phyloP scores from a whole-genome alignment of 371 early-diverging fungal species.

The Rhizomucor miehei region DNA sequence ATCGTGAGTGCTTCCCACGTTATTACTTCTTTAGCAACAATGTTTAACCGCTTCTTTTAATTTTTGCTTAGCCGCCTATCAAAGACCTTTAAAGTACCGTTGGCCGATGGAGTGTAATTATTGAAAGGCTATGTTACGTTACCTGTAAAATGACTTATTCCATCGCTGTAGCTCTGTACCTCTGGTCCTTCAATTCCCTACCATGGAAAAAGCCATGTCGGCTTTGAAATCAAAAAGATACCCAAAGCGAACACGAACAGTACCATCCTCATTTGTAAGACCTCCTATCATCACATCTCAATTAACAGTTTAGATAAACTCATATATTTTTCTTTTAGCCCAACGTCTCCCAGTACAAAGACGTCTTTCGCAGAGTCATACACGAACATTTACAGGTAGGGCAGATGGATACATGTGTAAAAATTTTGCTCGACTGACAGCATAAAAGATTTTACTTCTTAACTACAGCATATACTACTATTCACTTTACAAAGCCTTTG shows the following conservation, averaged over 20 bases:
- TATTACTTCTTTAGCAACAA: too few relatives aligned
- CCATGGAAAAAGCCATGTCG: slow-evolving; percentile 7
- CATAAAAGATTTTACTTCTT: slow-evolving; percentile 27
- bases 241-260: slow-evolving; percentile 9
- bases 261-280: slow-evolving; percentile 21
- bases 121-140: not conserved
- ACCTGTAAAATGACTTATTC: too few relatives aligned
- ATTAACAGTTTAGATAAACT: slow-evolving; percentile 3
- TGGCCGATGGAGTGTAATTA: slow-evolving; percentile 14
- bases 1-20: not conserved
- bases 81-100: slow-evolving; percentile 8
- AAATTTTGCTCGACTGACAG: not conserved
- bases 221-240: slow-evolving; percentile 7
- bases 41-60: too few relatives aligned
- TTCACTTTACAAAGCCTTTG: slow-evolving; percentile 21
- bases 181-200: slow-evolving; percentile 15
- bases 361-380: slow-evolving; percentile 44
- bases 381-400: slow-evolving; percentile 55
- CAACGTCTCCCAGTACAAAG: slow-evolving; percentile 40
- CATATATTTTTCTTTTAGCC: slow-evolving; percentile 12
- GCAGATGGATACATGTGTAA: not conserved
- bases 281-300: slow-evolving; percentile 17
- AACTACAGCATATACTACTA: slow-evolving; percentile 33
- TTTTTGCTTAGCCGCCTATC: not conserved
- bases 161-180: slow-evolving; percentile 7